Conservation (phyloP, 495 filamentous ascomycete species). For the Podospora pseudopauciseta region DNA sequence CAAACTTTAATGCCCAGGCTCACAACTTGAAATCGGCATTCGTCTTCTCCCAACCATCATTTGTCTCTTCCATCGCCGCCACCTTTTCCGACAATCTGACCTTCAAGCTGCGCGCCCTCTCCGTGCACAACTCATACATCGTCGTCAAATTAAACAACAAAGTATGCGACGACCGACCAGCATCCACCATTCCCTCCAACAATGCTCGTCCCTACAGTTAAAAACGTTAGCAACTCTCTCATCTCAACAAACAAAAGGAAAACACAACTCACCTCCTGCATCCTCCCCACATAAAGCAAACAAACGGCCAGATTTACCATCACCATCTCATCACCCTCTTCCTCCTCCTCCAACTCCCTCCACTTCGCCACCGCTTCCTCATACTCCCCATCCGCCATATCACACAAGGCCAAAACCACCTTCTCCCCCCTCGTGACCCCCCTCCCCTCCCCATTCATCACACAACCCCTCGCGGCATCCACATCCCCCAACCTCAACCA, state of each 20-base stretch:
- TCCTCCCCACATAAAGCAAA: conserved; percentile 69
- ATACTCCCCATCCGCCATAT: conserved; percentile 77
- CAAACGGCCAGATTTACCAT: conserved; percentile 79
- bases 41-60: conserved; percentile 62
- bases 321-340: conserved; percentile 55
- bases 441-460: conserved; percentile 31
- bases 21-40: conserved; percentile 78
- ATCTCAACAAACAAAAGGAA: neutral
- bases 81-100: conserved; percentile 63
- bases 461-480: conserved; percentile 55
- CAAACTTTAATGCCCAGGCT: conserved; percentile 11
- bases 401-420: conserved; percentile 61
- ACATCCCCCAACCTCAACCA: conserved; percentile 75
- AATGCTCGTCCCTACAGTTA: conserved; percentile 52
- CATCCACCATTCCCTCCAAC: conserved; percentile 60
- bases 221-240: conserved; percentile 18
- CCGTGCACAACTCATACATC: conserved; percentile 87
- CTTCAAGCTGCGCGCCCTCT: conserved; percentile 67
- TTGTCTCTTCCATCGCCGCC: conserved; percentile 46
- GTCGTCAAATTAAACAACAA: conserved; percentile 87
- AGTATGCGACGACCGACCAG: conserved; percentile 62
- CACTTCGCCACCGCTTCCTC: conserved; percentile 58
- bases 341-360: conserved; percentile 49
- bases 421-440: conserved; percentile 25
- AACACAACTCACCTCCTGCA: conserved; percentile 60